Conservation (phyloP, 2,329 filamentous ascomycete species). For the Aureobasidium namibiae region DNA sequence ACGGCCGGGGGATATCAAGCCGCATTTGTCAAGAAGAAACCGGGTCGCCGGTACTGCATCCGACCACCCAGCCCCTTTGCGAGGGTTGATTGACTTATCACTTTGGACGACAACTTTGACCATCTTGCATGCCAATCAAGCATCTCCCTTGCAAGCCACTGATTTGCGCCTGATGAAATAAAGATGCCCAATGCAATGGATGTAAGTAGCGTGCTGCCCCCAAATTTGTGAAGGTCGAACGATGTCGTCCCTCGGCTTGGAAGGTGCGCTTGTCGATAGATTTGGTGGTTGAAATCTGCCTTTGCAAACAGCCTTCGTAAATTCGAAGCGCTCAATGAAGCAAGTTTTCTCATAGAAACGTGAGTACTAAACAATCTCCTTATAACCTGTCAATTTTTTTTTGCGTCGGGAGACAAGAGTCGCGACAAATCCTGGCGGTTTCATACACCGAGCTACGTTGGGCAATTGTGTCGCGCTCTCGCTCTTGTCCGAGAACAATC, state of each 20-base stretch:
- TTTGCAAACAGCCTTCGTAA: not conserved
- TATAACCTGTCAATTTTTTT: not conserved
- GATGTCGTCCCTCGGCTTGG: not conserved
- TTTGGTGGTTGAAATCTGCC: not conserved
- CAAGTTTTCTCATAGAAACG: not conserved
- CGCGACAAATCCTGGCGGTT: not conserved
- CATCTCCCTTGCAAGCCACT: constrained; percentile 13
- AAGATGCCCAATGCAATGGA: constrained; percentile 5
- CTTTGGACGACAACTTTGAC: constrained; percentile 4
- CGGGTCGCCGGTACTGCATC: not conserved
- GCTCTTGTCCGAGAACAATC: not conserved
- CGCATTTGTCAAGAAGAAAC: constrained; percentile 5
- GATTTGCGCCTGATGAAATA: not conserved
- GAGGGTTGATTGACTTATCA: constrained; percentile 7
- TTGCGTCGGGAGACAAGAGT: not conserved
- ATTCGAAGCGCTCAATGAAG: not conserved
- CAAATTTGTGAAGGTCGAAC: not conserved
- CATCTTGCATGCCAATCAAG: constrained; percentile 6
- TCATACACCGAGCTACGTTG: not conserved
- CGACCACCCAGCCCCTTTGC: not conserved
- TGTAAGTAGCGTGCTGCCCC: constrained; percentile 4
- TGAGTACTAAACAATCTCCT: not conserved
- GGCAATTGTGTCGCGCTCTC: not conserved
- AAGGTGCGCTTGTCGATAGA: not conserved
- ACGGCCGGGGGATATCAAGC: constrained; percentile 1